Percentiles rank a stretch among this genome's conserved stretches.
Evolutionary conservation across 2,329 filamentous ascomycete species (phyloP).

Genomic region (Aspergillus fructus): DNA sequence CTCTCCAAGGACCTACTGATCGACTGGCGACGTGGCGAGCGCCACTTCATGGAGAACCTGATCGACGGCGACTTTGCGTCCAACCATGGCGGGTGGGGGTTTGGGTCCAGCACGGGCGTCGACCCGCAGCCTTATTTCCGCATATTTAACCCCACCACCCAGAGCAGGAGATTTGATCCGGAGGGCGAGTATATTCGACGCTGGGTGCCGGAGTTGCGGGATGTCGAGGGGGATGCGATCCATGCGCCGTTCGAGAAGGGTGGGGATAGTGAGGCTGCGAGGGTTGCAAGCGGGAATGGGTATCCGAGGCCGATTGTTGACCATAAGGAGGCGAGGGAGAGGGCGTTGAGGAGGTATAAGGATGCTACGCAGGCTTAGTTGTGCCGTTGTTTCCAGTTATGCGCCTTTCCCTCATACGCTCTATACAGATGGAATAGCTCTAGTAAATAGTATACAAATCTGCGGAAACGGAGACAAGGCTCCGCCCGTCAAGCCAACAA

Average conservation of each 20-base stretch:
- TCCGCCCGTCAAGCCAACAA: too few species aligned
- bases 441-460: too few species aligned
- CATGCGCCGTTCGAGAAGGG: conserved; percentile 78
- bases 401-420: too few species aligned
- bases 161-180: conserved; percentile 82
- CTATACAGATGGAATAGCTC: too few species aligned
- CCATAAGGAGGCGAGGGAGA: conserved; percentile 67
- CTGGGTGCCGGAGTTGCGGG: conserved; percentile 75
- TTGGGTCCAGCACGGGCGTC: conserved; percentile 67
- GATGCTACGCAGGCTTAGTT: conserved; percentile 35
- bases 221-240: conserved; percentile 65
- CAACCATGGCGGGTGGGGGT: conserved; percentile 73
- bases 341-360: conserved; percentile 70
- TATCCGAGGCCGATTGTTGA: conserved; percentile 76
- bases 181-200: conserved; percentile 76
- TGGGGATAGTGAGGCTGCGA: conserved; percentile 38
- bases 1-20: conserved; percentile 76
- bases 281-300: conserved; percentile 61
- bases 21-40: conserved; percentile 81
- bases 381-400: too few species aligned
- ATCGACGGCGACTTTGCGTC: conserved; percentile 78
- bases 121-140: conserved; percentile 89
- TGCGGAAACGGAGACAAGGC: too few species aligned
- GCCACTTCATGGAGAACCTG: conserved; percentile 77
- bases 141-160: conserved; percentile 81